These are phyloP conservation scores for Adansonia gregorii DNA, from an alignment of 441 rosid species.

Conservation along the genomic window DNA sequence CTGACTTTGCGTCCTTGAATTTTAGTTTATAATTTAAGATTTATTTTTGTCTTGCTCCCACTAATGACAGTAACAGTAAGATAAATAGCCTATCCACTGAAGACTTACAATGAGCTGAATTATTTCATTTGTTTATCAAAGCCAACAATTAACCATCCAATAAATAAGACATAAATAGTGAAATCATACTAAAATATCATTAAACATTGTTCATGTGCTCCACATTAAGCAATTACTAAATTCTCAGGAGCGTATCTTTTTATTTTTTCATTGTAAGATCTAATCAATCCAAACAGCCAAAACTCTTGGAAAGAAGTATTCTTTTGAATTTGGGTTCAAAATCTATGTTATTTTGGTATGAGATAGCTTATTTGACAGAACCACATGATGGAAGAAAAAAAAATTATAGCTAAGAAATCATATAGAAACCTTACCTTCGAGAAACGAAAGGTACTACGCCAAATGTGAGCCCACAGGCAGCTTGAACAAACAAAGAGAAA, in stretches of 20 bases:
- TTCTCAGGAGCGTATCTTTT: background rate
- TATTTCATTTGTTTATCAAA: background rate
- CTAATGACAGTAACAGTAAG: background rate
- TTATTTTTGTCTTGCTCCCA: background rate
- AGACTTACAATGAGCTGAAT: background rate
- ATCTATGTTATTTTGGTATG: background rate
- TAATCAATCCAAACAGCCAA: background rate
- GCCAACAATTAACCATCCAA: background rate
- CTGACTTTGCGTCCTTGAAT: background rate
- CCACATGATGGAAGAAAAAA: background rate
- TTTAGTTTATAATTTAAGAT: background rate
- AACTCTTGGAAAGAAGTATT: background rate
- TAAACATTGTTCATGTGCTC: background rate
- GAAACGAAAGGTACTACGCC: conserved; percentile 78
- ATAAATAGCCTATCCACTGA: background rate
- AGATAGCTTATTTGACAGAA: background rate
- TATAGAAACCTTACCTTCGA: conserved; percentile 41
- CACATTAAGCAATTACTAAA: too few relatives aligned
- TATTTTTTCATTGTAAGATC: background rate
- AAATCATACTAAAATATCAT: background rate
- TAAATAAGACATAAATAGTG: background rate
- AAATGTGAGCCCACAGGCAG: conserved; percentile 69
- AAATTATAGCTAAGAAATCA: background rate
- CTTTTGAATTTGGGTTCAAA: background rate
- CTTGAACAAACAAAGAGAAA: conserved; percentile 69